These are phyloP conservation scores for Fusarium sp. DNA, from an alignment of 2,329 filamentous ascomycete genomes.

Conservation along the genomic window DNA sequence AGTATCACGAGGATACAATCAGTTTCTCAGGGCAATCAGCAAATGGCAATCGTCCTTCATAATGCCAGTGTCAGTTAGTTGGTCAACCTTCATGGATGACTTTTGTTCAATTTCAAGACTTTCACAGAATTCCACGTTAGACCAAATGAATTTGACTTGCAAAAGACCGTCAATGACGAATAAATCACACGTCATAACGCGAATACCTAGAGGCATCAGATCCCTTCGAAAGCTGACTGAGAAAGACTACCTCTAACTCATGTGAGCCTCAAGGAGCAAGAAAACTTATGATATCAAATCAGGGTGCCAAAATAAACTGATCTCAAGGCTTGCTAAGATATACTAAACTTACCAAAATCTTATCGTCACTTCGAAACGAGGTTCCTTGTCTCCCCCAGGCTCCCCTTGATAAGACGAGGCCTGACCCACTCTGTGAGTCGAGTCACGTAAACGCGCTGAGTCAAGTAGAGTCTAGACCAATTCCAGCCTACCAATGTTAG, in stretches of 20 bases:
- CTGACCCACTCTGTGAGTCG: background rate
- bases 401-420: background rate
- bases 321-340: background rate
- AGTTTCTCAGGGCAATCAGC: background rate
- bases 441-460: background rate
- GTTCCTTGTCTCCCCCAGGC: background rate
- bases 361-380: background rate
- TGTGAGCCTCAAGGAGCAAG: background rate
- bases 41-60: background rate
- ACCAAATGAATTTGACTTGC: too few relatives aligned
- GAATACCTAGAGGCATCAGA: background rate
- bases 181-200: background rate
- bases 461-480: background rate
- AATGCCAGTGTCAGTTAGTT: background rate
- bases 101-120: background rate
- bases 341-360: background rate
- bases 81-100: background rate
- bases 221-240: background rate
- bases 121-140: background rate
- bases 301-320: background rate
- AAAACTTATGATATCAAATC: rapidly evolving
- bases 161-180: too few relatives aligned
- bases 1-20: background rate
- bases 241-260: background rate
- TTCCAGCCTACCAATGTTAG: background rate